phyloP scores from a whole-genome alignment of 106 monocot species.

The Platanthera guangdongensis region DNA sequence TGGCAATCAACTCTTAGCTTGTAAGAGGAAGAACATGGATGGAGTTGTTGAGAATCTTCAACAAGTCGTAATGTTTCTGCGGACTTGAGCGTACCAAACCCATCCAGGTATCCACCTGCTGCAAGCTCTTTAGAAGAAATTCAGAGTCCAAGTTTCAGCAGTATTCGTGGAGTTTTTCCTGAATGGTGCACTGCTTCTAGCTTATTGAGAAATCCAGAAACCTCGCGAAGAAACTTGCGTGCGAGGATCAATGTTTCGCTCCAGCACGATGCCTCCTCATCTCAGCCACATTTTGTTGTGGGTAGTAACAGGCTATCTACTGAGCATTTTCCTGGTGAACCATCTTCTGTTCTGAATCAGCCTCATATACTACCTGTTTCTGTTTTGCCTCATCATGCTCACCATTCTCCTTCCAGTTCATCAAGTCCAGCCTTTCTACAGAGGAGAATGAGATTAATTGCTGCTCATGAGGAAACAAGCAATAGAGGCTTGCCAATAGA shows the following conservation, averaged over 20 bases:
- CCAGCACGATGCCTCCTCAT: conserved; percentile 20
- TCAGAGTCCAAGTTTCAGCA: conserved; percentile 18
- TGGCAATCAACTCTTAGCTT: conserved; percentile 34
- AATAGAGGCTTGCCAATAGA: conserved; percentile 15
- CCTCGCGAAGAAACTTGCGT: conserved; percentile 42
- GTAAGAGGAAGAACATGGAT: conserved; percentile 82
- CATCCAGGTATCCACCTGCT: conserved; percentile 17
- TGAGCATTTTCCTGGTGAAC: conserved; percentile 24
- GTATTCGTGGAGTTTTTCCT: conserved; percentile 2
- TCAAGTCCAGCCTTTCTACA: neutral
- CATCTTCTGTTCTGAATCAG: conserved; percentile 26
- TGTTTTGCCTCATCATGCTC: conserved; percentile 15
- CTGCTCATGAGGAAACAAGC: conserved; percentile 13
- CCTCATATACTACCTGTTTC: conserved; percentile 16
- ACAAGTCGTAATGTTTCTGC: conserved; percentile 19
- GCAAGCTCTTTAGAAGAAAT: conserved; percentile 22
- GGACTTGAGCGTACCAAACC: conserved; percentile 20
- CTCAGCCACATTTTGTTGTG: conserved; percentile 24
- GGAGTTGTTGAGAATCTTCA: conserved; percentile 48
- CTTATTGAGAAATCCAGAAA: conserved; percentile 24
- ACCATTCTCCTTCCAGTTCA: conserved; percentile 11
- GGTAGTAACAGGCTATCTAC: conserved; percentile 26
- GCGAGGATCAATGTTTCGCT: conserved; percentile 30
- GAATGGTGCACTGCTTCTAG: conserved; percentile 15
- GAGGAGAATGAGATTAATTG: conserved; percentile 19